Evolutionary conservation across 2,329 filamentous ascomycete genomes (phyloP).

Genomic region (Penicillium sp.): DNA sequence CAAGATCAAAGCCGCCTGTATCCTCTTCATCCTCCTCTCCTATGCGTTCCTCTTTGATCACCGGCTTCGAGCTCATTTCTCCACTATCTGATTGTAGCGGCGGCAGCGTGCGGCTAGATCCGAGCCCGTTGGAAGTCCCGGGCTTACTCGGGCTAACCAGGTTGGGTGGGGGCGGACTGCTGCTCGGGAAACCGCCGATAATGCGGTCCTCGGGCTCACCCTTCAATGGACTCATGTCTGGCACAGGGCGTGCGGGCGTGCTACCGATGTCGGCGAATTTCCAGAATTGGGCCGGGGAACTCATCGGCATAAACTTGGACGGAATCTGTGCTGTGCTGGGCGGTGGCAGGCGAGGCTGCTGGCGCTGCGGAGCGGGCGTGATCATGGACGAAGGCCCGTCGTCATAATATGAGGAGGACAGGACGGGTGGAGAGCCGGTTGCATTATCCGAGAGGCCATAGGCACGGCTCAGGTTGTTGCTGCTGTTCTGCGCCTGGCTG

Average conservation of each 20-base stretch:
- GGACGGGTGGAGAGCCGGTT: slow-evolving; percentile 49
- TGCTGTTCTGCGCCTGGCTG: slow-evolving; percentile 25
- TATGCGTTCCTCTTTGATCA: slow-evolving; percentile 21
- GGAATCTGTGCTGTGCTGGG: slow-evolving; percentile 55
- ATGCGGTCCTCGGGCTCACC: slow-evolving; percentile 41
- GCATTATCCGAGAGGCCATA: slow-evolving; percentile 48
- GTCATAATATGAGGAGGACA: slow-evolving; percentile 55
- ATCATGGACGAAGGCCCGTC: slow-evolving; percentile 53
- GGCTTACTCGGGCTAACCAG: slow-evolving; percentile 50
- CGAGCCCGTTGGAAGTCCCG: slow-evolving; percentile 37
- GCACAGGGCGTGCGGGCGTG: slow-evolving; percentile 47
- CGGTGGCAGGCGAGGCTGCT: slow-evolving; percentile 53
- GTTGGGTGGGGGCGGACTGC: slow-evolving; percentile 54
- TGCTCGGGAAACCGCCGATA: slow-evolving; percentile 48
- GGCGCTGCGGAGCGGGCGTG: slow-evolving; percentile 53
- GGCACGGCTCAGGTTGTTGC: slow-evolving; percentile 34
- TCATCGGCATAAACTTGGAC: slow-evolving; percentile 57
- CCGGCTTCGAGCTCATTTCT: slow-evolving; percentile 23
- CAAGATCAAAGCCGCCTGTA: slow-evolving; percentile 51
- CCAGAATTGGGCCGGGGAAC: slow-evolving; percentile 56
- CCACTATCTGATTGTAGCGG: slow-evolving; percentile 39
- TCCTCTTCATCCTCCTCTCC: slow-evolving; percentile 48
- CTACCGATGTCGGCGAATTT: slow-evolving; percentile 53
- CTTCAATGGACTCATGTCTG: slow-evolving; percentile 54
- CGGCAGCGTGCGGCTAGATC: slow-evolving; percentile 33